Evolutionary conservation across 2,329 filamentous ascomycete species (phyloP).

Genomic region (Salinomyces thailandicus): DNA sequence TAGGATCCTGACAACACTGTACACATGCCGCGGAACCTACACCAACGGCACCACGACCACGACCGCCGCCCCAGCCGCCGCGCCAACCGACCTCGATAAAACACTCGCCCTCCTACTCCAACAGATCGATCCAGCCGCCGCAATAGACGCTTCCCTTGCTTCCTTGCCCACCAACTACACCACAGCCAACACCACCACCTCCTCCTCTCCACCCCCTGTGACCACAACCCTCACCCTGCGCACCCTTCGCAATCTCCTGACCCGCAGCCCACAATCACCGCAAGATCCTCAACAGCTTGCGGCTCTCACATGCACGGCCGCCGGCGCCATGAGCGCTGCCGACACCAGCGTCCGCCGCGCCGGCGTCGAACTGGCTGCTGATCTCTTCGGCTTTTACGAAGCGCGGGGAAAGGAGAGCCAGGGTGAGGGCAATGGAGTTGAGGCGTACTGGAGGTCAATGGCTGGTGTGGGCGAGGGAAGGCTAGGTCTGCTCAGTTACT

Average conservation of each 20-base stretch:
- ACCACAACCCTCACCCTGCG: slow-evolving; percentile 36
- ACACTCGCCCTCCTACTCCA: not conserved
- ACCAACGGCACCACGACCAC: slow-evolving; percentile 58
- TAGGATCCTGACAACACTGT: slow-evolving; percentile 55
- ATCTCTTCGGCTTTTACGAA: no score
- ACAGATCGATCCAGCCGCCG: not conserved
- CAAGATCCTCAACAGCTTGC: no score
- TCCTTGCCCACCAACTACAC: not conserved
- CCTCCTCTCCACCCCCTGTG: slow-evolving; percentile 20
- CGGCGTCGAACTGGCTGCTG: no score
- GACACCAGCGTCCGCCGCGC: no score
- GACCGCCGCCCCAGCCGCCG: not conserved
- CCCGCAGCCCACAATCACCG: slow-evolving; percentile 19
- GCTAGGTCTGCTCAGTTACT: slow-evolving; percentile 69
- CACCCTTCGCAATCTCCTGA: slow-evolving; percentile 51
- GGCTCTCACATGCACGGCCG: slow-evolving; percentile 16
- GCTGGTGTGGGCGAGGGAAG: slow-evolving; percentile 55
- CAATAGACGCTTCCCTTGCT: not conserved
- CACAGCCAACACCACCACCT: slow-evolving; percentile 12
- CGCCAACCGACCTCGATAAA: not conserved
- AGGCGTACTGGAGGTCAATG: slow-evolving; percentile 57
- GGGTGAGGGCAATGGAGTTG: slow-evolving; percentile 68
- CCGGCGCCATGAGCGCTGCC: slow-evolving; percentile 15
- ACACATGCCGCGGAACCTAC: slow-evolving; percentile 56
- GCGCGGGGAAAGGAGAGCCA: no score